Evolutionary conservation across 2,329 filamentous ascomycete genomes (phyloP).

Genomic region (Hysterium pulicare): DNA sequence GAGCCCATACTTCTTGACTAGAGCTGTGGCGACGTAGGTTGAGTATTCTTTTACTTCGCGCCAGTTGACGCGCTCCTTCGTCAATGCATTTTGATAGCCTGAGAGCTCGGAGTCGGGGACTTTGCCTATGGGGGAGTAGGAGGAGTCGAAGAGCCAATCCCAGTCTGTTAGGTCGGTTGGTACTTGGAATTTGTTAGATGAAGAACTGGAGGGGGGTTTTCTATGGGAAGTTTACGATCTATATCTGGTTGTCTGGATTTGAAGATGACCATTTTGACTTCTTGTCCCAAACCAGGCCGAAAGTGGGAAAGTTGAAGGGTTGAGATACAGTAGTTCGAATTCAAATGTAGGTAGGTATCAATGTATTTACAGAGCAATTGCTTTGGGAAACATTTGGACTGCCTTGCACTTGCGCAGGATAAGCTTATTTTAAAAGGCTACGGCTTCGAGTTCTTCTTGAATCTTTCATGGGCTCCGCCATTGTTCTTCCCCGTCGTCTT

Average conservation of each 20-base stretch:
- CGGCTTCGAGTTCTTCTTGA: too few relatives aligned
- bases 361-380: too few relatives aligned
- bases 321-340: too few relatives aligned
- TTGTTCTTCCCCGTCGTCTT: too few relatives aligned
- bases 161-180: constrained; percentile 55
- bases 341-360: too few relatives aligned
- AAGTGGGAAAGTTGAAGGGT: too few relatives aligned
- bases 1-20: constrained; percentile 56
- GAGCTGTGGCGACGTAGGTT: constrained; percentile 58
- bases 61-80: constrained; percentile 58
- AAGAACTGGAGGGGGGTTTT: background rate
- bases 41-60: constrained; percentile 56
- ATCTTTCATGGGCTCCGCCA: too few relatives aligned
- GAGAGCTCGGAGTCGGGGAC: constrained; percentile 41
- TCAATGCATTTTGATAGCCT: constrained; percentile 58
- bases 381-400: too few relatives aligned
- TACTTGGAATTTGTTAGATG: constrained; percentile 40
- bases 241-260: constrained; percentile 43
- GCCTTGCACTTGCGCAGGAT: too few relatives aligned
- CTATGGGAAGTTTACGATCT: constrained; percentile 41
- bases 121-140: constrained; percentile 49
- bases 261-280: constrained; percentile 37
- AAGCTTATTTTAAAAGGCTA: too few relatives aligned
- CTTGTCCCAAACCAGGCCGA: too few relatives aligned
- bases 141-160: constrained; percentile 60